Conservation (phyloP, 305 asterid genomes). For the Stenogyne calaminthoides region DNA sequence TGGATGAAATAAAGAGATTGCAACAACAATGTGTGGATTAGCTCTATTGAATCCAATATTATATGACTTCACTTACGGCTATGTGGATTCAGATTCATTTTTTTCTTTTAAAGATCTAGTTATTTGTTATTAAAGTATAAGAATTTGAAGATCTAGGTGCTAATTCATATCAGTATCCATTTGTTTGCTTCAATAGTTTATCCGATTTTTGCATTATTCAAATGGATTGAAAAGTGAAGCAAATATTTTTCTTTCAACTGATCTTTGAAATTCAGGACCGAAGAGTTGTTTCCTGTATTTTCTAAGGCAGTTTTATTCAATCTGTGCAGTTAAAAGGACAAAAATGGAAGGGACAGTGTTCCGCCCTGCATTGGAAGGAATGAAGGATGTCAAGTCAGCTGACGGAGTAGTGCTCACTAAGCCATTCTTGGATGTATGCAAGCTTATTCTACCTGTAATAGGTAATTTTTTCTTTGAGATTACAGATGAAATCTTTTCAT, state of each 20-base stretch:
- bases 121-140: constrained; percentile 12
- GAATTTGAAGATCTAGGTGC: constrained; percentile 19
- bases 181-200: no score
- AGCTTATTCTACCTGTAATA: constrained; percentile 75
- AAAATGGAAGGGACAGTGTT: constrained; percentile 90
- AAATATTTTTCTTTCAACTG: not conserved
- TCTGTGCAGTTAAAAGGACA: constrained; percentile 40
- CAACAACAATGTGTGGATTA: constrained; percentile 26
- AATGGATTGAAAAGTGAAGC: no score
- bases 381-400: constrained; percentile 83
- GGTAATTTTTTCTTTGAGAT: constrained; percentile 46
- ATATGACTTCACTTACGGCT: constrained; percentile 18
- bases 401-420: constrained; percentile 82
- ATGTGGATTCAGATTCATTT: not conserved
- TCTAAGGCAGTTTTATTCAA: constrained; percentile 4
- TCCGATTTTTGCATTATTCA: no score
- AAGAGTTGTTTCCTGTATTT: not conserved
- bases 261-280: constrained; percentile 1
- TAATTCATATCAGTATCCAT: constrained; percentile 11
- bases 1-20: constrained; percentile 3
- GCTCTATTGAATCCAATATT: constrained; percentile 5
- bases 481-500: not conserved
- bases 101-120: not conserved
- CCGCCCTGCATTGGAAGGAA: constrained; percentile 84
- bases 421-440: constrained; percentile 95